phyloP scores from a whole-genome alignment of 1,284 basidiomycete species.

The Rhodofomes roseus region DNA sequence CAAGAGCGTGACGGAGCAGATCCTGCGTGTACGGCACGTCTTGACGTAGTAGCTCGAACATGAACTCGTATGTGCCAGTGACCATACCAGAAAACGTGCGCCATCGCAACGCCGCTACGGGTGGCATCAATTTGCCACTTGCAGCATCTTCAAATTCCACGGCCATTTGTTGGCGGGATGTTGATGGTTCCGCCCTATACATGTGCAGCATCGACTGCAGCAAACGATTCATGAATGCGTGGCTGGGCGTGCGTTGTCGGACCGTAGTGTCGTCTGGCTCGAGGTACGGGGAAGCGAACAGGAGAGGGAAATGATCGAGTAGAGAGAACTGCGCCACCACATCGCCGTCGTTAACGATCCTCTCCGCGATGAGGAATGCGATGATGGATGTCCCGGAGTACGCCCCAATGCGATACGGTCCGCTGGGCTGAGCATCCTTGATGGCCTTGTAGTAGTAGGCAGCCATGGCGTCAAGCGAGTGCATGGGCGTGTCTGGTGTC shows the following conservation, averaged over 20 bases:
- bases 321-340: neutral
- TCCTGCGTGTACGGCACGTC: no score
- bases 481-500: slow-evolving; percentile 1
- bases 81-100: neutral
- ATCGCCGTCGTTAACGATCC: neutral
- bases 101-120: neutral
- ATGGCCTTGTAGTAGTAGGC: neutral
- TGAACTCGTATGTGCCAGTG: slow-evolving; percentile 5
- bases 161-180: neutral
- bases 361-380: neutral
- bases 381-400: neutral
- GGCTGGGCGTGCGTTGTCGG: neutral
- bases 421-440: neutral
- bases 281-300: neutral
- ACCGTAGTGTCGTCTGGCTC: neutral
- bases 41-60: neutral
- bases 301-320: slow-evolving; percentile 1
- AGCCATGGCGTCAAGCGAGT: slow-evolving; percentile 1
- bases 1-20: neutral
- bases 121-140: neutral
- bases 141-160: neutral
- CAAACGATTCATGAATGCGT: neutral
- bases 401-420: slow-evolving; percentile 2
- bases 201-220: slow-evolving; percentile 1
- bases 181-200: neutral